Evolutionary conservation across 2,329 filamentous ascomycete genomes (phyloP).

Genomic region (Stachybotrys echinatus): DNA sequence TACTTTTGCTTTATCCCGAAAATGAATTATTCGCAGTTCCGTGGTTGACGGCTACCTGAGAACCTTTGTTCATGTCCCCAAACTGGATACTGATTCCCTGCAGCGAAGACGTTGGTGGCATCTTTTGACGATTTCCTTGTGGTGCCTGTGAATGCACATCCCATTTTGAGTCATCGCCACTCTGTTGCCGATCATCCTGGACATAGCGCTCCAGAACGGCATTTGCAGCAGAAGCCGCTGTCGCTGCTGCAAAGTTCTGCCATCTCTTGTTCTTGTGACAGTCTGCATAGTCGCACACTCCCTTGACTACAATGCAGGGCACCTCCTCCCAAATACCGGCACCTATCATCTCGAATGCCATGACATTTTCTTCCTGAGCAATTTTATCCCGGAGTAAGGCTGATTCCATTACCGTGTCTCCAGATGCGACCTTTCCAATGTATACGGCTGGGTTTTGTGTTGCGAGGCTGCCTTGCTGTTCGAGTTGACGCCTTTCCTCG

Average conservation of each 20-base stretch:
- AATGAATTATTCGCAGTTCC: no score
- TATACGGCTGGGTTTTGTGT: slow-evolving; percentile 16
- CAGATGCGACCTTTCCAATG: slow-evolving; percentile 31
- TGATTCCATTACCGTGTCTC: slow-evolving; percentile 34
- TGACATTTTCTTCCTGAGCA: slow-evolving; percentile 10
- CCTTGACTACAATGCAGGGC: slow-evolving; percentile 26
- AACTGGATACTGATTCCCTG: no score
- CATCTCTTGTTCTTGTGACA: slow-evolving; percentile 29
- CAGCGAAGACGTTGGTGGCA: no score
- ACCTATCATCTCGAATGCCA: slow-evolving; percentile 25
- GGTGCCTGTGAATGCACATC: no score
- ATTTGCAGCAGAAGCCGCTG: slow-evolving; percentile 15
- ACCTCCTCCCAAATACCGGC: slow-evolving; percentile 19
- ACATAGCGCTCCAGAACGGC: neutral
- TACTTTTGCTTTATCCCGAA: no score
- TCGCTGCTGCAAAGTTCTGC: slow-evolving; percentile 27
- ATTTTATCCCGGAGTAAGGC: slow-evolving; percentile 23
- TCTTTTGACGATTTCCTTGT: no score
- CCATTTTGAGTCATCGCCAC: no score
- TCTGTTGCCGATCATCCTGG: neutral
- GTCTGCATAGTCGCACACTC: slow-evolving; percentile 32
- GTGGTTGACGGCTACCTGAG: no score
- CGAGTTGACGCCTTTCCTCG: slow-evolving; percentile 3
- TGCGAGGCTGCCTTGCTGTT: slow-evolving; percentile 13
- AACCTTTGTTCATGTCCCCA: no score